phyloP scores from a whole-genome alignment of 169 alveolate species.

The Plasmodium vivax region DNA sequence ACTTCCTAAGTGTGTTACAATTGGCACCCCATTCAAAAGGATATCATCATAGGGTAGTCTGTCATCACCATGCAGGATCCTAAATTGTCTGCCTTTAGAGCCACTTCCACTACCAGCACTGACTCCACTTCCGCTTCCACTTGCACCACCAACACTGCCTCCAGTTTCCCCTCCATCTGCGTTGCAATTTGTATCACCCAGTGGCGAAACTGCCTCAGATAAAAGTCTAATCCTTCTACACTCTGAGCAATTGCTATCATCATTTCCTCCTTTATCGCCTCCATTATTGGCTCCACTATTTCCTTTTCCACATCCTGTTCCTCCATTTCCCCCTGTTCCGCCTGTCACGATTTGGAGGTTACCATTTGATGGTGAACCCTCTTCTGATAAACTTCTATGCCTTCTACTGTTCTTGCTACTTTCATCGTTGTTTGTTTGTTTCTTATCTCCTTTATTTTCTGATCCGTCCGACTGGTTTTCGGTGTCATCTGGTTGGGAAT shows the following conservation, averaged over 20 bases:
- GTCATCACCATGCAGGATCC: not conserved
- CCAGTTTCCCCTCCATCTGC: not conserved
- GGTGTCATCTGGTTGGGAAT: too few relatives aligned
- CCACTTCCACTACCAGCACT: not conserved
- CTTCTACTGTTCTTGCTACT: not conserved
- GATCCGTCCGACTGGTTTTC: not conserved
- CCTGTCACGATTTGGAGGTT: not conserved
- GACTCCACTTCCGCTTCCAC: not conserved
- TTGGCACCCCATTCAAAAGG: not conserved
- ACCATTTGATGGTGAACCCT: not conserved
- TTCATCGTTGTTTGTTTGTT: not conserved
- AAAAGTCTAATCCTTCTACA: not conserved
- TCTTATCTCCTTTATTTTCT: too few relatives aligned
- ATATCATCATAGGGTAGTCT: not conserved
- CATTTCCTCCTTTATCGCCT: not conserved
- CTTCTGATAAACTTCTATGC: not conserved
- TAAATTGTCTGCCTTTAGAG: too few relatives aligned
- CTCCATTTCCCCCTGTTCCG: not conserved
- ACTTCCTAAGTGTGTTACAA: not conserved
- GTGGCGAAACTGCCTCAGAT: not conserved
- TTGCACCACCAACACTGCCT: not conserved
- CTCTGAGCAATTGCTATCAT: not conserved
- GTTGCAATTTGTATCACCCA: not conserved
- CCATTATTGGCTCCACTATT: not conserved
- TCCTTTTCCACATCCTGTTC: not conserved